Conservation (phyloP, 495 filamentous ascomycete genomes). For the Aspergillus bertholletiae region DNA sequence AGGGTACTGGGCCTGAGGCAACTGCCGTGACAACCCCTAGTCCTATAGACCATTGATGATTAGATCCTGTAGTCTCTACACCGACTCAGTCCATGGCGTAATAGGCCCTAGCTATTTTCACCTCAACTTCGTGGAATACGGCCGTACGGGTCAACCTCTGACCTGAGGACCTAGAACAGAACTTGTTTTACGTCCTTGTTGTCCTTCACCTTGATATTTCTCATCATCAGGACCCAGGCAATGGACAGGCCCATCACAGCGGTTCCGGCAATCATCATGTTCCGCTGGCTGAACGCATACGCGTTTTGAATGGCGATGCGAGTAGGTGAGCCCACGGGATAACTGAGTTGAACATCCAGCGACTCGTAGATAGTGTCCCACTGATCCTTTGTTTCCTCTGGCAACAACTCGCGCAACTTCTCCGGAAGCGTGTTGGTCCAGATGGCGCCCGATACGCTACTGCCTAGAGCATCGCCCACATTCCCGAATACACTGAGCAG, state of each 20-base stretch:
- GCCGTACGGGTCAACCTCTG: no score
- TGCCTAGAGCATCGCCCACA: slow-evolving; percentile 65
- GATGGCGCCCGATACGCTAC: slow-evolving; percentile 59
- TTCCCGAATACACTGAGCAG: slow-evolving; percentile 57
- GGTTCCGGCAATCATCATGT: slow-evolving; percentile 50
- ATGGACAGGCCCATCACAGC: slow-evolving; percentile 43
- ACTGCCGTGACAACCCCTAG: no score
- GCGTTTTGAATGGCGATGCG: slow-evolving; percentile 51
- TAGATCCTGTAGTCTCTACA: no score
- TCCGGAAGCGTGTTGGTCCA: slow-evolving; percentile 61
- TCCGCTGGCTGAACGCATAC: slow-evolving; percentile 51
- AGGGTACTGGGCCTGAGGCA: no score
- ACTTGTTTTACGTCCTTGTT: slow-evolving; percentile 10
- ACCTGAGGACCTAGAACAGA: slow-evolving; percentile 39
- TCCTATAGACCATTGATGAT: no score
- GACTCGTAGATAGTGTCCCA: slow-evolving; percentile 50
- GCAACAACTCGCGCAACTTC: slow-evolving; percentile 53
- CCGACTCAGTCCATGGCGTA: no score
- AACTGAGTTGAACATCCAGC: slow-evolving; percentile 48
- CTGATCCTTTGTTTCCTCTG: slow-evolving; percentile 36
- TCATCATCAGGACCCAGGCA: slow-evolving; percentile 43
- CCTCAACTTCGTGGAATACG: no score
- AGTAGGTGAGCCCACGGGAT: slow-evolving; percentile 43
- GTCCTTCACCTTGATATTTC: slow-evolving; percentile 51
- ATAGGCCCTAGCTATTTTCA: no score